Conservation (phyloP, 2,329 filamentous ascomycete species). For the Hypoxylon sp. region DNA sequence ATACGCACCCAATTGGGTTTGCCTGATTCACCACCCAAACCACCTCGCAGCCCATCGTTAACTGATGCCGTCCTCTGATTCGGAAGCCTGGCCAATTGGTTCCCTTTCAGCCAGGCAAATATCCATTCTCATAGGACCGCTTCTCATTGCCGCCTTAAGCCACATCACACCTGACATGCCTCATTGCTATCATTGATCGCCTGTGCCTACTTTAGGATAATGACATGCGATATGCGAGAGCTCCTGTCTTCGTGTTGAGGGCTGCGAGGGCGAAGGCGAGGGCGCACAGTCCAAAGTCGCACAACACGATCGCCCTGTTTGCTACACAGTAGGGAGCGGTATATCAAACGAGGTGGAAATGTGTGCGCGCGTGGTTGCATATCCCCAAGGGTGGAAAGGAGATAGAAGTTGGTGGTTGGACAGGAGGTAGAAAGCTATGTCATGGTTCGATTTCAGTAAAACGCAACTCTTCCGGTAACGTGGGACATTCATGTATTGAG, state of each 20-base stretch:
- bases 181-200: conserved; percentile 37
- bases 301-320: conserved; percentile 37
- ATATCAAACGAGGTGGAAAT: conserved; percentile 7
- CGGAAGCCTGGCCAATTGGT: conserved; percentile 38
- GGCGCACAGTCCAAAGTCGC: conserved; percentile 24
- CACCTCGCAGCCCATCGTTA: conserved; percentile 33
- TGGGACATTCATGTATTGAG: conserved; percentile 24
- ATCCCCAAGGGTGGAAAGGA: neutral
- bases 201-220: conserved; percentile 37
- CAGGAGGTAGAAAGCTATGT: conserved; percentile 3
- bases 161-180: conserved; percentile 40
- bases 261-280: conserved; percentile 15
- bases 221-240: conserved; percentile 27
- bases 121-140: conserved; percentile 36
- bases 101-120: conserved; percentile 35
- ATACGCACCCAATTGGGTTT: conserved; percentile 21
- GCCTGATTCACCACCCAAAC: conserved; percentile 19
- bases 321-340: conserved; percentile 28
- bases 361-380: neutral
- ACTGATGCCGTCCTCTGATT: conserved; percentile 32
- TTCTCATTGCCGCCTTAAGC: conserved; percentile 45
- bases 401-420: conserved; percentile 1
- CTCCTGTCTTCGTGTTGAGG: conserved; percentile 31
- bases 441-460: conserved; percentile 8
- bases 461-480: conserved; percentile 21